Evolutionary conservation across 176 grass and related monocot species (phyloP), one percentile per base, ranked within the genome.

Genomic region (Miscanthus lutarioriparius): DNA sequence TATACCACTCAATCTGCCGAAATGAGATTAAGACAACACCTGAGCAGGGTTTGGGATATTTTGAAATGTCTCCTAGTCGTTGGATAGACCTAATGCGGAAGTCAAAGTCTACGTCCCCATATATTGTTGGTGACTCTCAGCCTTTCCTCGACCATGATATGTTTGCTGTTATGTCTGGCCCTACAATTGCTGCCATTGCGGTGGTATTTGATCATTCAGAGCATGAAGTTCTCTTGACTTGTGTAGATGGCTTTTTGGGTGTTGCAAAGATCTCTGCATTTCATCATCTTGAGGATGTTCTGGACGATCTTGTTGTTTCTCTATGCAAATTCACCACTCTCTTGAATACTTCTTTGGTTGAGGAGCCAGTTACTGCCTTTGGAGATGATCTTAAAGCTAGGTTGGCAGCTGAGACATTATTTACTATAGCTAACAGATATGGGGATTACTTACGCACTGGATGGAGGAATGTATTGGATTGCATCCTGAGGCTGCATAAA

Each of bases 321-420:
- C 83, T 99, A 27, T 99, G 97, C 83, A 99, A 96, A 80, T 99
- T 94, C 80, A 99, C 97, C n/a, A 99, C 97, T 45, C 92, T 99
- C 59, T 86, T 96, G 82, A 94, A 90, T 82, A 90, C 93, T 13
- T 96, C 97, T 68, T 94, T 99, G 93, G 89, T 93, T 66, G 97
- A 99, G 53, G 93, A 99, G 72, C 97, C 93, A 59, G 93, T 99
- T 75, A 99, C 94, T 25, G 94, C 94, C 40, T 99, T 99, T 92
- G 93, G 91, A 37, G 97, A 99, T 92, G 97, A 99, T 27, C 86
- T 91, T 26, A 99, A 96, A 83, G 97, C 97, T 75, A 96, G 97
- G 78, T 90, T 99, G 66, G 93, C 97, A 71, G 91, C 94, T 51
- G 97, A 99, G 77, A 95, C 97, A 41, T 80, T 99, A 77, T 99